phyloP scores from a whole-genome alignment of 345 rosid genomes.

The Linum tenue region DNA sequence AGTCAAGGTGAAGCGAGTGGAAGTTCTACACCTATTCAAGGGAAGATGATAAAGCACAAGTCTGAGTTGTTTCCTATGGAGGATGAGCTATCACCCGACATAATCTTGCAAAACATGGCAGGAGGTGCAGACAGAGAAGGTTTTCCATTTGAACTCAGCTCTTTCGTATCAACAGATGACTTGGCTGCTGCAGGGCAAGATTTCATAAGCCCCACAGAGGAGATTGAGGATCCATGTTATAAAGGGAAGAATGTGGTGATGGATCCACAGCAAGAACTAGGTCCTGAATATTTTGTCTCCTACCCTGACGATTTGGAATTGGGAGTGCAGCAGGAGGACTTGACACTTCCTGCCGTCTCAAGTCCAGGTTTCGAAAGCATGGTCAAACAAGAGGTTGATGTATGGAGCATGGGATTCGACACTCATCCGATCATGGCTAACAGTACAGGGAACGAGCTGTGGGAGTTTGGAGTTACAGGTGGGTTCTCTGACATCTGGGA shows the following conservation, averaged over 20 bases:
- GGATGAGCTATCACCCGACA: neutral
- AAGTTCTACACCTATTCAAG: constrained; percentile 5
- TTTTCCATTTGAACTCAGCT: neutral
- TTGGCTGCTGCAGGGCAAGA: neutral
- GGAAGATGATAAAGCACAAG: neutral
- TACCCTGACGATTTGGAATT: constrained; percentile 36
- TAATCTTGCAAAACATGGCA: neutral
- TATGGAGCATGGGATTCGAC: constrained; percentile 60
- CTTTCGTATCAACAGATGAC: neutral
- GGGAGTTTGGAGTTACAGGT: constrained; percentile 44
- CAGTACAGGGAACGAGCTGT: constrained; percentile 39
- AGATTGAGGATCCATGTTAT: constrained; percentile 17
- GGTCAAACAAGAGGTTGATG: constrained; percentile 39
- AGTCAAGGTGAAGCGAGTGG: constrained; percentile 23
- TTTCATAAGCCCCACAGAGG: constrained; percentile 12
- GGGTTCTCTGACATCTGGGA: constrained; percentile 66
- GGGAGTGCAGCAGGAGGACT: constrained; percentile 23
- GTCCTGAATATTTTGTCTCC: constrained; percentile 43
- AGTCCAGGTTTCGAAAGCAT: constrained; percentile 25
- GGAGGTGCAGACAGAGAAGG: neutral
- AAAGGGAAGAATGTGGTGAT: constrained; percentile 36
- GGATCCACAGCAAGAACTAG: constrained; percentile 28
- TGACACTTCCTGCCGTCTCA: constrained; percentile 20
- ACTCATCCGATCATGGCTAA: constrained; percentile 28
- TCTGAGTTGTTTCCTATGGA: too few species aligned